Evolutionary conservation across 1,139 yeast genomes (phyloP).

Genomic region (Taphrina communis): DNA sequence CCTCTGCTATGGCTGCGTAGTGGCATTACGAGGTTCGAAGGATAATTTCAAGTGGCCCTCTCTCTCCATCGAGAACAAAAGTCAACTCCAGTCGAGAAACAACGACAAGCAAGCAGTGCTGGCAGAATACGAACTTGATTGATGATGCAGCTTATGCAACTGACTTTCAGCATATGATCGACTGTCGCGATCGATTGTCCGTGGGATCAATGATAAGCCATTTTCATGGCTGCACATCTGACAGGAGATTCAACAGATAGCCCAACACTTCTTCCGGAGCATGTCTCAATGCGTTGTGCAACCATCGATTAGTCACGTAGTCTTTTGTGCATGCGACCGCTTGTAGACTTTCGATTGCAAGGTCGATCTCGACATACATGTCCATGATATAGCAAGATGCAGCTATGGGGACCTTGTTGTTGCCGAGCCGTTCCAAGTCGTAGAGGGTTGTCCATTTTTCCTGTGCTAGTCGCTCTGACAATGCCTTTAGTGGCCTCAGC

Average conservation of each 20-base stretch:
- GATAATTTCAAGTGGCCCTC: constrained; percentile 5
- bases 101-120: constrained; percentile 12
- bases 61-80: background rate
- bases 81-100: background rate
- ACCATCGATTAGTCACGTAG: constrained; percentile 32
- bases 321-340: constrained; percentile 26
- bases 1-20: constrained; percentile 36
- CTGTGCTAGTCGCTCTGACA: constrained; percentile 57
- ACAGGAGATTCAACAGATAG: constrained; percentile 26
- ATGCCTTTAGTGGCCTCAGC: constrained; percentile 54
- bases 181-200: background rate
- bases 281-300: constrained; percentile 38
- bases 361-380: constrained; percentile 35
- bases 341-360: constrained; percentile 27
- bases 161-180: background rate
- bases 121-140: constrained; percentile 8
- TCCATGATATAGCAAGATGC: constrained; percentile 54
- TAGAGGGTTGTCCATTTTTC: constrained; percentile 57
- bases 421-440: constrained; percentile 52
- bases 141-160: background rate
- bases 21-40: constrained; percentile 21
- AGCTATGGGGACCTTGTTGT: constrained; percentile 52
- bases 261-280: constrained; percentile 34
- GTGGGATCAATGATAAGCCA: no score
- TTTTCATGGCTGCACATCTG: constrained; percentile 15